A percentile compares a stretch with the other conserved stretches of the same genome.
phyloP scores from a whole-genome alignment of 2,329 filamentous ascomycete species.

The Pseudogymnoascus sp. region DNA sequence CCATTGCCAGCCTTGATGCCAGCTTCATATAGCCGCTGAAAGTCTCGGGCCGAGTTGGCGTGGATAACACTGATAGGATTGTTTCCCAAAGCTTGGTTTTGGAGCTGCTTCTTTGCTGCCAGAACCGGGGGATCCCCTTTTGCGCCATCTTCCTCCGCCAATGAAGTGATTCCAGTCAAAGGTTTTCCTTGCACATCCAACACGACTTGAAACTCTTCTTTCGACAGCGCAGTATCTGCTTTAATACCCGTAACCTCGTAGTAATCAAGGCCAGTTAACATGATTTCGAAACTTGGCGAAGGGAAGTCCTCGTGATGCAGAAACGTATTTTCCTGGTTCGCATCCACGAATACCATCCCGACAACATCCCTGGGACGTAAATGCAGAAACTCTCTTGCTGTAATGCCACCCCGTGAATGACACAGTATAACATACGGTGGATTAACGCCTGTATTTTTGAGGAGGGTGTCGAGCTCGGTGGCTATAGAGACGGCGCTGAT shows the following conservation, averaged over 20 bases:
- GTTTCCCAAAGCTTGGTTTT: slow-evolving; percentile 11
- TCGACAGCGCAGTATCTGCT: slow-evolving; percentile 7
- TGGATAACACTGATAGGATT: slow-evolving; percentile 14
- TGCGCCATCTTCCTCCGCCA: slow-evolving; percentile 10
- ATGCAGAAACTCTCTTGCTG: slow-evolving; percentile 14
- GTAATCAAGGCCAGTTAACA: slow-evolving; percentile 8
- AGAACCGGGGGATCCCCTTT: slow-evolving; percentile 5
- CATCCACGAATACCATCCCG: slow-evolving; percentile 17
- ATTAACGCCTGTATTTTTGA: slow-evolving; percentile 7
- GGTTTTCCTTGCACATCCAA: not conserved
- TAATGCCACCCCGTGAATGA: slow-evolving; percentile 16
- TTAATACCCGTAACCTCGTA: not conserved
- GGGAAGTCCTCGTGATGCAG: slow-evolving; percentile 6
- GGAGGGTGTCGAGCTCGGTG: slow-evolving; percentile 12
- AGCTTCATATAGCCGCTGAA: slow-evolving; percentile 13
- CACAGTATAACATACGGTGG: slow-evolving; percentile 13
- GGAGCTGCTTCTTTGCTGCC: slow-evolving; percentile 15
- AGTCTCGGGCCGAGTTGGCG: slow-evolving; percentile 11
- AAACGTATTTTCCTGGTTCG: slow-evolving; percentile 12
- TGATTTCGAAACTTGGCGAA: not conserved
- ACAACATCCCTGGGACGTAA: slow-evolving; percentile 12
- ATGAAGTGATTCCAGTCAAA: slow-evolving; percentile 2
- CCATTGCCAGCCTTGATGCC: slow-evolving; percentile 14
- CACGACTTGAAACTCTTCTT: slow-evolving; percentile 9
- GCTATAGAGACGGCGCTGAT: slow-evolving; percentile 12